These are phyloP conservation scores for Nadsonia fulvescens DNA, from an alignment of 805 yeast genomes.

Conservation along the genomic window DNA sequence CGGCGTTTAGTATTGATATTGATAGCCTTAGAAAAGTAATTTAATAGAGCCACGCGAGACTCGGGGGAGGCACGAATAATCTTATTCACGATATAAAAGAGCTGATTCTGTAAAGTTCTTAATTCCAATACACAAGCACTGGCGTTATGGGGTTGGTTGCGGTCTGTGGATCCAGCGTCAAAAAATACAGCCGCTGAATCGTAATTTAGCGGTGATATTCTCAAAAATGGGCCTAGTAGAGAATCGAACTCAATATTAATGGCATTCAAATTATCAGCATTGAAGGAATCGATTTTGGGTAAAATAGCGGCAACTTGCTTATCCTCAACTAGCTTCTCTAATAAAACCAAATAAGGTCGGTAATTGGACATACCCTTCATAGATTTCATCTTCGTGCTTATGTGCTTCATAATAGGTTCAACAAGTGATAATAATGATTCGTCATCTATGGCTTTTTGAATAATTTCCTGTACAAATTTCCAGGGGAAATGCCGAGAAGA, in stretches of 20 bases:
- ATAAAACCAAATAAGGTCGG: slow-evolving; percentile 28
- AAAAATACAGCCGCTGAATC: slow-evolving; percentile 3
- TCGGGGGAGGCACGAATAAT: slow-evolving; percentile 54
- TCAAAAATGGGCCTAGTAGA: slow-evolving; percentile 58
- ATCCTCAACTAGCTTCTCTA: slow-evolving; percentile 37
- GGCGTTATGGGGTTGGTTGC: slow-evolving; percentile 8
- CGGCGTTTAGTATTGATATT: slow-evolving; percentile 74
- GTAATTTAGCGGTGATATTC: slow-evolving; percentile 49
- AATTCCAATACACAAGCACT: slow-evolving; percentile 14
- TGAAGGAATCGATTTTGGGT: slow-evolving; percentile 37
- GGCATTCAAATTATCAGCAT: slow-evolving; percentile 26
- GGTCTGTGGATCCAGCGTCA: slow-evolving; percentile 5
- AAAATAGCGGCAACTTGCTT: slow-evolving; percentile 46
- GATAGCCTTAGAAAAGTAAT: slow-evolving; percentile 55
- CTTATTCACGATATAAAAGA: slow-evolving; percentile 54
- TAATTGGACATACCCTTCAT: slow-evolving; percentile 20
- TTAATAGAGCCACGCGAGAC: slow-evolving; percentile 45
- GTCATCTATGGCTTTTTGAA: slow-evolving; percentile 1
- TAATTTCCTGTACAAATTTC: slow-evolving; percentile 4
- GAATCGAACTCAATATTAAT: slow-evolving; percentile 41
- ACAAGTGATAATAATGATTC: slow-evolving; percentile 2
- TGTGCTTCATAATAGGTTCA: slow-evolving; percentile 1
- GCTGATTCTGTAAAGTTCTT: slow-evolving; percentile 26
- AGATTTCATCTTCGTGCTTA: slow-evolving; percentile 2
- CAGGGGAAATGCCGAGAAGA: no score